A percentile compares a stretch with the other conserved stretches of the same genome.
Evolutionary conservation across 108 stramenopile genomes (phyloP).

Genomic region (Parmales sp.): DNA sequence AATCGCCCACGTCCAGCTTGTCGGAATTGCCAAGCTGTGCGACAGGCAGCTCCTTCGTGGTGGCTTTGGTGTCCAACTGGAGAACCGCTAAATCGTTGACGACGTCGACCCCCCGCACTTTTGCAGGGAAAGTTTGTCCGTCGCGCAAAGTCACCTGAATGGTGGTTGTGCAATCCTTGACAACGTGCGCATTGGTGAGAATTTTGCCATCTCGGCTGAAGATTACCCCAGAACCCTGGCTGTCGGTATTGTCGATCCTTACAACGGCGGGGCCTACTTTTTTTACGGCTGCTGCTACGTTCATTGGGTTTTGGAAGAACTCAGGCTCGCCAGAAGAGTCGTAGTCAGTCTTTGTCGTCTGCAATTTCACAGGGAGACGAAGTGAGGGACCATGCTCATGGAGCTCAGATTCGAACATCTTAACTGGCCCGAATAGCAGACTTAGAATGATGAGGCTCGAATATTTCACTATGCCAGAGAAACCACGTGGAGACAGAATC

Average conservation of each 20-base stretch:
- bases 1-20: slow-evolving; percentile 57
- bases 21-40: slow-evolving; percentile 70
- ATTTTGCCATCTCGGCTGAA: slow-evolving; percentile 56
- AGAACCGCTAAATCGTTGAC: slow-evolving; percentile 83
- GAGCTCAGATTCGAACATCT: too few species aligned
- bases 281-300: not conserved
- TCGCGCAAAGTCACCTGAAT: slow-evolving; percentile 69
- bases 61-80: slow-evolving; percentile 33
- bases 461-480: too few species aligned
- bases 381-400: too few species aligned
- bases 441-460: too few species aligned
- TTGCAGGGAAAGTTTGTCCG: slow-evolving; percentile 63
- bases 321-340: too few species aligned
- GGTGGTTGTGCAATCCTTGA: slow-evolving; percentile 46
- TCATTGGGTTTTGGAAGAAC: not conserved
- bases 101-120: slow-evolving; percentile 63
- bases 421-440: too few species aligned
- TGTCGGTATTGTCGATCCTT: slow-evolving; percentile 54
- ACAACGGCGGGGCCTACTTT: slow-evolving; percentile 68
- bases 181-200: slow-evolving; percentile 82
- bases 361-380: too few species aligned
- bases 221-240: slow-evolving; percentile 76
- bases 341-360: too few species aligned
- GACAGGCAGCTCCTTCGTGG: slow-evolving; percentile 44
- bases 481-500: too few species aligned